Conservation (phyloP, 164 flowering plant genomes). For the Magnolia kwangsiensis region DNA sequence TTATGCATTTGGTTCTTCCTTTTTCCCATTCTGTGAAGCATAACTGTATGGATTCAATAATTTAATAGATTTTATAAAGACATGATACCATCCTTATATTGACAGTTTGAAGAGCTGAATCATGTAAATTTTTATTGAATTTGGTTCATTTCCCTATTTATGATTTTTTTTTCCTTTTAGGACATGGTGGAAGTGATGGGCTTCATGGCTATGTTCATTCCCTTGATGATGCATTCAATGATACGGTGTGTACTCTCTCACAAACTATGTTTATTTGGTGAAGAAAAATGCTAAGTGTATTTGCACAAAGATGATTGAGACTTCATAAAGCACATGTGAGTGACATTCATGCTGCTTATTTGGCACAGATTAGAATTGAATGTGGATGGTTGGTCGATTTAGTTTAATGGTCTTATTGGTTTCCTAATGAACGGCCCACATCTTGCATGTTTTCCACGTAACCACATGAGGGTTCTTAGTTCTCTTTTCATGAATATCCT, state of each 20-base stretch:
- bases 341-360: too few relatives aligned
- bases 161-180: slow-evolving; percentile 28
- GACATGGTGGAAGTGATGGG: slow-evolving; percentile 95
- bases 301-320: neutral
- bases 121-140: neutral
- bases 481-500: too few relatives aligned
- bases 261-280: neutral
- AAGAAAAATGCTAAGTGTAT: neutral
- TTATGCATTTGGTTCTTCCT: too few relatives aligned
- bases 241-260: slow-evolving; percentile 41
- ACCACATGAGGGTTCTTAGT: too few relatives aligned
- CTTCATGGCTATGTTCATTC: slow-evolving; percentile 88
- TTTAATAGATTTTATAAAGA: too few relatives aligned
- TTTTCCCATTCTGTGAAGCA: neutral
- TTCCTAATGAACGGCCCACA: too few relatives aligned
- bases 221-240: slow-evolving; percentile 65
- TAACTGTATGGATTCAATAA: neutral
- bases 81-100: neutral
- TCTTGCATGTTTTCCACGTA: too few relatives aligned
- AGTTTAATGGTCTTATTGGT: too few relatives aligned
- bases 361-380: too few relatives aligned
- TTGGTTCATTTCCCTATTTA: neutral
- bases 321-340: too few relatives aligned
- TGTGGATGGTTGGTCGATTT: too few relatives aligned
- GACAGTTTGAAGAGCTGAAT: neutral